phyloP scores from a whole-genome alignment of 495 filamentous ascomycete genomes.

The Neohortaea acidophila region DNA sequence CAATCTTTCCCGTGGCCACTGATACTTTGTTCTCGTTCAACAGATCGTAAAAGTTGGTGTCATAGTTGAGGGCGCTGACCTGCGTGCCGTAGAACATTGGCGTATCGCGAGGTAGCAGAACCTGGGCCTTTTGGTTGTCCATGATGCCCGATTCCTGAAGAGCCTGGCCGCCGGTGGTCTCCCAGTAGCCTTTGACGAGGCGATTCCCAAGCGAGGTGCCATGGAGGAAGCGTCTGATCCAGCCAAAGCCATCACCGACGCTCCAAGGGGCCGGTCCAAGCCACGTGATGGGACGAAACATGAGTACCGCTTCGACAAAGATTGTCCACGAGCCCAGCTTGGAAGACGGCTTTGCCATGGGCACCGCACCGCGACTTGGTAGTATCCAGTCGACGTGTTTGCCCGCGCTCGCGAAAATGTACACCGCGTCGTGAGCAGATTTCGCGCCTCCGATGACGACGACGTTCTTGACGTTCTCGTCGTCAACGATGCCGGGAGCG shows the following conservation, averaged over 20 bases:
- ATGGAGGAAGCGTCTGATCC: slow-evolving; percentile 45
- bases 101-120: neutral
- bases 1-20: too few relatives aligned
- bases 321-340: slow-evolving; percentile 35
- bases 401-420: slow-evolving; percentile 48
- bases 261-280: slow-evolving; percentile 51
- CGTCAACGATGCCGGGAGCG: slow-evolving; percentile 21
- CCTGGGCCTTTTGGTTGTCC: neutral
- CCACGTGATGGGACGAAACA: slow-evolving; percentile 47
- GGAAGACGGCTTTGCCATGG: slow-evolving; percentile 51
- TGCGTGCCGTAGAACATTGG: too few relatives aligned
- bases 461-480: slow-evolving; percentile 27
- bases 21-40: slow-evolving; percentile 13
- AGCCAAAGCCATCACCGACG: slow-evolving; percentile 33
- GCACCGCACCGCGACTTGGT: slow-evolving; percentile 55
- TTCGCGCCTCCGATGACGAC: slow-evolving; percentile 59
- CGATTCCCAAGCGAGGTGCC: slow-evolving; percentile 48
- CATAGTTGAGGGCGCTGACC: too few relatives aligned
- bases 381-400: slow-evolving; percentile 66
- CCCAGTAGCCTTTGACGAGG: slow-evolving; percentile 28
- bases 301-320: slow-evolving; percentile 50
- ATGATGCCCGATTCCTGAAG: neutral
- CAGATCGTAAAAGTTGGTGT: too few relatives aligned
- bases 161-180: slow-evolving; percentile 1
- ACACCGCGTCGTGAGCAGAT: slow-evolving; percentile 63